A percentile compares a stretch with the other conserved stretches of the same genome.
These are phyloP conservation scores for Botrytis cinerea DNA, from an alignment of 2,329 filamentous ascomycete genomes.

Conservation along the genomic window DNA sequence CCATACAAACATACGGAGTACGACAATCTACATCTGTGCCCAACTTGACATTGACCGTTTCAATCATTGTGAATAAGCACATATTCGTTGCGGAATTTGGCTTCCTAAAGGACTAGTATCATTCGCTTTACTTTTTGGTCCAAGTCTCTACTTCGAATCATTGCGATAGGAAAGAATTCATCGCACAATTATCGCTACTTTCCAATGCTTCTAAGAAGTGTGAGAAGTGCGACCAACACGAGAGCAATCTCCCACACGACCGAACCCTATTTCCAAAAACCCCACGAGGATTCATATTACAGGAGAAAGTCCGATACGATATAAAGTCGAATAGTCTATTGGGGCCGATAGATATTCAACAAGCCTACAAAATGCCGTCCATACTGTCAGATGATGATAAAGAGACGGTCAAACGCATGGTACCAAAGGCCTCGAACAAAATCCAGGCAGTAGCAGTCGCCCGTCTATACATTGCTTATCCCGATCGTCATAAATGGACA, in stretches of 20 bases:
- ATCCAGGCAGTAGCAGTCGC: slow-evolving; percentile 95
- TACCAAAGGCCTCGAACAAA: slow-evolving; percentile 94
- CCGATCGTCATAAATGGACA: slow-evolving; percentile 82
- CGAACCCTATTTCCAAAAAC: slow-evolving; percentile 31
- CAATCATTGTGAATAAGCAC: slow-evolving; percentile 13
- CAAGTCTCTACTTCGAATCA: not conserved
- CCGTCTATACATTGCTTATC: slow-evolving; percentile 89
- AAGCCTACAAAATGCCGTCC: slow-evolving; percentile 40
- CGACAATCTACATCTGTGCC: slow-evolving; percentile 14
- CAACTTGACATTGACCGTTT: slow-evolving; percentile 10
- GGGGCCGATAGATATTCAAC: not conserved
- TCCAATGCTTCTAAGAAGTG: slow-evolving; percentile 28
- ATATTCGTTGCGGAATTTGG: slow-evolving; percentile 10
- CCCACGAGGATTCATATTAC: slow-evolving; percentile 7
- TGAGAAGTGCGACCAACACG: slow-evolving; percentile 32
- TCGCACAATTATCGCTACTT: slow-evolving; percentile 7
- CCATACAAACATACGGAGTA: slow-evolving; percentile 1
- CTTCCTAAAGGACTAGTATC: slow-evolving; percentile 4
- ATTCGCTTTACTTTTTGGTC: slow-evolving; percentile 11
- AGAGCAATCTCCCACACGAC: slow-evolving; percentile 37
- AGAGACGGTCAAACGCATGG: slow-evolving; percentile 90
- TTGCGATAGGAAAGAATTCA: slow-evolving; percentile 12
- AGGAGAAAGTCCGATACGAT: not conserved
- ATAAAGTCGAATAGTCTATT: not conserved
- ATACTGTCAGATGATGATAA: slow-evolving; percentile 90